A percentile compares a stretch with the other conserved stretches of the same genome.
Conservation (phyloP, 495 filamentous ascomycete species). For the Tuber magnatum region DNA sequence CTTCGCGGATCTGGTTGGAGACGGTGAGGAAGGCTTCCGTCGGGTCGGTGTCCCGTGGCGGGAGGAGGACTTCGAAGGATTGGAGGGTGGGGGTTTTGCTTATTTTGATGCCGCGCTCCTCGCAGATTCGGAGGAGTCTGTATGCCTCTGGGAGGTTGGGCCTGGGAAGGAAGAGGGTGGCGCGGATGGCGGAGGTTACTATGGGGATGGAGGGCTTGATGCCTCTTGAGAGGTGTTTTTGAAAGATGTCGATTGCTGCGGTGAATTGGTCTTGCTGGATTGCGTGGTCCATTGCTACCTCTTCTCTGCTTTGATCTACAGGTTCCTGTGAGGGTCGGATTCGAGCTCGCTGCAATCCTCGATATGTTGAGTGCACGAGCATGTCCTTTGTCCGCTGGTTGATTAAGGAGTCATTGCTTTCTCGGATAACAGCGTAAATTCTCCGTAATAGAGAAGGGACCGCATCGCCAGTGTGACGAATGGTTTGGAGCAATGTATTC, state of each 20-base stretch:
- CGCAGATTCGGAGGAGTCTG: conserved; percentile 23
- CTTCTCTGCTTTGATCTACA: conserved; percentile 13
- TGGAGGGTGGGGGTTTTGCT: conserved; percentile 12
- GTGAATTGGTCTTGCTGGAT: conserved; percentile 3
- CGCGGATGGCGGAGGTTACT: conserved; percentile 16
- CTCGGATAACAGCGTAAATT: neutral
- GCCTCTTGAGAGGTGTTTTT: conserved; percentile 18
- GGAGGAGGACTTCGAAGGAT: conserved; percentile 11
- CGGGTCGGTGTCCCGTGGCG: conserved; percentile 7
- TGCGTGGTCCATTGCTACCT: conserved; percentile 17
- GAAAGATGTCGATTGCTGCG: conserved; percentile 31
- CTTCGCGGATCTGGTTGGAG: conserved; percentile 9
- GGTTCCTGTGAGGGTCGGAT: neutral
- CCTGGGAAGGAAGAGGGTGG: conserved; percentile 15
- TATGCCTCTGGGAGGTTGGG: conserved; percentile 18
- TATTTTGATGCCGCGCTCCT: conserved; percentile 16
- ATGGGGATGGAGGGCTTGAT: conserved; percentile 16
- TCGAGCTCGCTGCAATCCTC: neutral
- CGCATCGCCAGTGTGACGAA: conserved; percentile 18
- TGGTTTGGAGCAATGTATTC: conserved; percentile 33
- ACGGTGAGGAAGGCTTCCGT: conserved; percentile 1
- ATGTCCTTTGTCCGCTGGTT: conserved; percentile 3
- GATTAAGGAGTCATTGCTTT: neutral
- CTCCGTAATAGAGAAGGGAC: conserved; percentile 18
- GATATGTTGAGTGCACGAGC: conserved; percentile 8